Base-by-base conservation (phyloP, 2,329 filamentous ascomycete species). In the Colletotrichum truncatum region DNA sequence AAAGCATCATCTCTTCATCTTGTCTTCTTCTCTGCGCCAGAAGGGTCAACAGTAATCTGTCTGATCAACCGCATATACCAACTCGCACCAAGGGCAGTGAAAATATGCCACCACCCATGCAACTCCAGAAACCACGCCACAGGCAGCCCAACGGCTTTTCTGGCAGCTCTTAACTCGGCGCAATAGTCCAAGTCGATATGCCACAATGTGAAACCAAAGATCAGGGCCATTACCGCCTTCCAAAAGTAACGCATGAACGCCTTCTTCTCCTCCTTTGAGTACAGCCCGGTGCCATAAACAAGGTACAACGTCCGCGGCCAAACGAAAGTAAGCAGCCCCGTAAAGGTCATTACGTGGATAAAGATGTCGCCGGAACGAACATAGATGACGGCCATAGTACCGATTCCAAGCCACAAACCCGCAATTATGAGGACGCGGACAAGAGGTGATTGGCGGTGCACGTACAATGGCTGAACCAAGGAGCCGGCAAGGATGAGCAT, bases 101-200 rank as follows among this genome's bases (percentile, higher is more conserved):
- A 75, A 14, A 89, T 74, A 69, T 90, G 87, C 87, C 87, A 90
- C 87, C 87, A 89, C 1, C 86, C 87, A 70, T 89, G 87, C 12
- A 89, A 70, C 74, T 89, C 87, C 4, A 89, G 72, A 0, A 86
- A 32, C 73, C 85, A 87, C 2, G 82, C 84, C 81, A 79, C 86
- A 0, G 87, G 87, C 43, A 87, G 72, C 0, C 87, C 87, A 2
- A 89, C 68, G 0, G 56, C 68, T 7, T 75, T 74, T 51, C 85
- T 82, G 10, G 83, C 67, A 0, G 68, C 64, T 3, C 85, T 82
- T 23, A 89, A 75, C 64, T 81, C 72, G 0, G 73, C 71, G 69
- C 87, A 90, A 11, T 80, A 76, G 69, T 85, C 80, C 9, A 85
- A 80, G 46, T 89, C 87, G 14, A 89, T 79, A 53, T 85, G 82